Evolutionary conservation across 768 basidiomycete genomes (phyloP).

Genomic region (Phanerodontia chrysosporium): DNA sequence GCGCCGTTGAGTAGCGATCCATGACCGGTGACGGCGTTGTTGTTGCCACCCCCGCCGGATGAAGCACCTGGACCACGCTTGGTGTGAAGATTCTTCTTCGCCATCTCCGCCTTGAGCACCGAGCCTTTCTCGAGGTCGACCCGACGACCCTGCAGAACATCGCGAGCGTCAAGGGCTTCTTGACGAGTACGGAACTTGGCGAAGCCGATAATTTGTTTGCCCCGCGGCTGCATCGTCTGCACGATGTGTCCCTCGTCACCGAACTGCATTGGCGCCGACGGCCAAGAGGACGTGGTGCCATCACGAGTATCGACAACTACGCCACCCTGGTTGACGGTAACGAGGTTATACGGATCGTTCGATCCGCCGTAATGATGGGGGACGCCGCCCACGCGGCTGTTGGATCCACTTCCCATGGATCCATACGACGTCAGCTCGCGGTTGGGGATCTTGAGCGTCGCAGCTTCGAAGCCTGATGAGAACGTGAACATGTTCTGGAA

Average conservation of each 20-base stretch:
- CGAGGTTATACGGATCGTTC: constrained; percentile 81
- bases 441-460: constrained; percentile 95
- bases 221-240: constrained; percentile 31
- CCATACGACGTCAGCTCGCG: constrained; percentile 81
- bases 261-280: constrained; percentile 28
- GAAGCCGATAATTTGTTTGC: constrained; percentile 98
- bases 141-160: constrained; percentile 81
- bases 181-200: constrained; percentile 89
- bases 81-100: constrained; percentile 98
- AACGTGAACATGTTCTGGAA: constrained; percentile 99
- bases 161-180: constrained; percentile 84
- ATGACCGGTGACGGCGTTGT: constrained; percentile 2
- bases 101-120: constrained; percentile 97
- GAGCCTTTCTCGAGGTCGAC: constrained; percentile 93
- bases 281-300: constrained; percentile 69
- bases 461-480: constrained; percentile 92
- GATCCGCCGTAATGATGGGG: constrained; percentile 40
- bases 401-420: constrained; percentile 25
- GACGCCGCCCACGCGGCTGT: constrained; percentile 14
- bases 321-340: constrained; percentile 78
- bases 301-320: constrained; percentile 79
- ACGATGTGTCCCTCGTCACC: constrained; percentile 34
- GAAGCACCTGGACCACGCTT: constrained; percentile 51
- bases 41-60: not conserved
- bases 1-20: constrained; percentile 13